Evolutionary conservation across 805 yeast genomes (phyloP), one percentile per base, ranked within the genome.

Genomic region (Pichia heedii): DNA sequence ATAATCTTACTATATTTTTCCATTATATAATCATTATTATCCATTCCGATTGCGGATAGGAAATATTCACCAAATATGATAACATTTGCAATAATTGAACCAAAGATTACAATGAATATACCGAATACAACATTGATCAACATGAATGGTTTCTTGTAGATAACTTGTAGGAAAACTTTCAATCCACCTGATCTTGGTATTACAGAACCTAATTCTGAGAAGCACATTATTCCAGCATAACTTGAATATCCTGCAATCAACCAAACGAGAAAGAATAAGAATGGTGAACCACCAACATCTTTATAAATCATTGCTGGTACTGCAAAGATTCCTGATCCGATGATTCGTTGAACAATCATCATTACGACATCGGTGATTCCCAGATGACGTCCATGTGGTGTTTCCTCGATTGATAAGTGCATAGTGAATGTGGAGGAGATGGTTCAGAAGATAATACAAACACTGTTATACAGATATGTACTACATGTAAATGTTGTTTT

Each of bases 241-340:
- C 88, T 77, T 45, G 80, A 65, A 5, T 71, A 39, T 1, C 81
- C 81, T 4, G 86, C 79, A 11, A 79, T 54, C 3, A 69, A 26
- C 93, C 93, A 84, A 1, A 83, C 73, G 0, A 66, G 46, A 38
- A 81, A 71, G 56, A 81, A 84, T 29, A 81, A 53, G 19, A 69
- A 61, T 2, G 80, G 76, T 10, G 83, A 79, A 13, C 85, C 80
- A 22, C 89, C 89, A 52, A 77, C 75, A 50, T 80, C 82, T 37
- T 70, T 71, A 53, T 75, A 80, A 26, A 83, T 74, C 22, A 80
- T 74, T 18, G 84, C 73, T 0, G 89, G 81, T 1, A 80, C 75
- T 8, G 88, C 81, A 64, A 83, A 80, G 9, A 84, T 82, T 0
- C 93, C 93, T 0, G 88, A 79, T 0, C 94, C 93, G 12, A 84